Evolutionary conservation across 2,329 filamentous ascomycete genomes (phyloP), one percentile per base, ranked within the genome.

Genomic region (Colletotrichum orchidophilum): DNA sequence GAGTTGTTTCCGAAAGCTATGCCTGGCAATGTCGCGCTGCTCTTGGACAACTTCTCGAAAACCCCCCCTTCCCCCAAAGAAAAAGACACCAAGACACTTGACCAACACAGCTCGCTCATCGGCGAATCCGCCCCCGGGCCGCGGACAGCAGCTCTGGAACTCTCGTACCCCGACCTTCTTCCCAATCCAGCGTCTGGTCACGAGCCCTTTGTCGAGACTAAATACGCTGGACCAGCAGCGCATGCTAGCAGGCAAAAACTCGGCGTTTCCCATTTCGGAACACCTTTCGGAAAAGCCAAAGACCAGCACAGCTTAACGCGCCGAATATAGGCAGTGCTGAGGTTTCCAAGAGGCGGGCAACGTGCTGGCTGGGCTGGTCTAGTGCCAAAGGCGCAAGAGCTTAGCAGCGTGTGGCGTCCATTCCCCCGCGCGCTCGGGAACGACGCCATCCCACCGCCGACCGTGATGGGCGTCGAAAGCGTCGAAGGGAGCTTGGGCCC

Each of bases 331-430:
- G 27, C 66, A 70, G 50, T 27, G 63, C 67, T 62, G 55, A 31
- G 31, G 35, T 9, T 33, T 24, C 15, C 7, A 26, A 5, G 6
- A 39, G 35, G 35, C 35, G 35, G 35, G 35, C 35, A 39, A 18
- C 5, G 39, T 46, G 12, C 35, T 55, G 55, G 55, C 50, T 66
- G 50, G 63, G 67, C 55, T 57, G 55, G 21, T 62, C 55, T 58
- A 60, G 53, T 39, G 39, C 26, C 58, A n/a, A 35, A 24, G 29
- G 49, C 49, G 49, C 49, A 52, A 52, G 49, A 24, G 26, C 49
- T 52, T 52, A 46, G 39, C 39, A 24, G 26, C 1, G 12, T 6
- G 31, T 49, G 54, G 57, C 35, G 26, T 31, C n/a, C 5, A 7
- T 13, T 33, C n/a, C n/a, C 29, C 13, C 54, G 31, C 27, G 31